phyloP scores from a whole-genome alignment of 345 rosid species.

The Gynandropsis gynandra region DNA sequence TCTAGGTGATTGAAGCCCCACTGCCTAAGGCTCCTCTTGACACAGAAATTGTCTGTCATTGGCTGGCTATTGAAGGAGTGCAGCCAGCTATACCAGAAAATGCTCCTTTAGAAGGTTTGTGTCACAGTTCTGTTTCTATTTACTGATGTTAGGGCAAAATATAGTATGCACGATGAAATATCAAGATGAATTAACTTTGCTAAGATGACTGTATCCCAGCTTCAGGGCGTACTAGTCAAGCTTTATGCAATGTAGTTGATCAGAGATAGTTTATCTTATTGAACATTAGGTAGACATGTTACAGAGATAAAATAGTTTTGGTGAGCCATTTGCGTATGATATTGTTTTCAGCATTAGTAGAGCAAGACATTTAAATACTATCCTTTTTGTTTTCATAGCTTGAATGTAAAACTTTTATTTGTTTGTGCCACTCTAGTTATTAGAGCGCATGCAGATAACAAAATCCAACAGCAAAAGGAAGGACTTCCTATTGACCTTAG shows the following conservation, averaged over 20 bases:
- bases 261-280: no score
- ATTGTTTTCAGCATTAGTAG: no score
- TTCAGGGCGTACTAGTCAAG: no score
- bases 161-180: constrained; percentile 12
- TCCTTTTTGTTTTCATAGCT: no score
- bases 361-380: no score
- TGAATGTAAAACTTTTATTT: constrained; percentile 10
- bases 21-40: constrained; percentile 95
- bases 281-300: no score
- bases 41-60: constrained; percentile 73
- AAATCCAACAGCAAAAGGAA: constrained; percentile 49
- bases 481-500: constrained; percentile 74
- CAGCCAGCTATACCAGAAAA: constrained; percentile 97
- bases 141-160: not conserved
- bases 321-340: no score
- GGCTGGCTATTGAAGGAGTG: constrained; percentile 98
- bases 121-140: constrained; percentile 10
- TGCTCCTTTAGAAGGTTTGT: constrained; percentile 89
- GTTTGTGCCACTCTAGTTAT: constrained; percentile 45
- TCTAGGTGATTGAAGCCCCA: constrained; percentile 91
- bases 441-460: constrained; percentile 57
- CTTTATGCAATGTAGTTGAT: no score
- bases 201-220: no score
- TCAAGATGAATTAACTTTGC: not conserved
- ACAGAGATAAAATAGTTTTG: no score